Evolutionary conservation across 2,329 filamentous ascomycete species (phyloP).

Genomic region (Colletotrichum sidae): DNA sequence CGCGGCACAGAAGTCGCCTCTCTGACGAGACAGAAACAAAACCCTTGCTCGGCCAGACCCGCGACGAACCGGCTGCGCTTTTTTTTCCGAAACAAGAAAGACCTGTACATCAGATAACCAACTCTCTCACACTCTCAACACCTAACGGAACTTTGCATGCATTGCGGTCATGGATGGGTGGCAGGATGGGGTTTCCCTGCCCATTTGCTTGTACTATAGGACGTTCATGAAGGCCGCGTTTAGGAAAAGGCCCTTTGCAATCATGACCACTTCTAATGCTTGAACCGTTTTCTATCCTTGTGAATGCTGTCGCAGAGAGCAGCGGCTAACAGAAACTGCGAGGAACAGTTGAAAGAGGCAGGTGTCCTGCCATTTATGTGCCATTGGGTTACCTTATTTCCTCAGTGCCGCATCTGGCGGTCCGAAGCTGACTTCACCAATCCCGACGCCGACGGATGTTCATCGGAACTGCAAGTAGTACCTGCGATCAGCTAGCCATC

Average conservation of each 20-base stretch:
- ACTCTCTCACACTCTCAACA: conserved; percentile 32
- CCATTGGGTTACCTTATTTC: too few species aligned
- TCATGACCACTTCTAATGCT: conserved; percentile 36
- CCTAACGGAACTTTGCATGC: conserved; percentile 35
- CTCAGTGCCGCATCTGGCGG: too few species aligned
- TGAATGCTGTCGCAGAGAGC: too few species aligned
- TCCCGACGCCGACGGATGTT: too few species aligned
- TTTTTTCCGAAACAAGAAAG: conserved; percentile 6
- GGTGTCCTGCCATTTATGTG: too few species aligned
- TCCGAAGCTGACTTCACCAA: too few species aligned
- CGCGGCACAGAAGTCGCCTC: background rate
- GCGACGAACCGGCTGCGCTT: conserved; percentile 24
- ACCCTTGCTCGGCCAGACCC: conserved; percentile 14
- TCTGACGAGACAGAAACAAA: conserved; percentile 3
- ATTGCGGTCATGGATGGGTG: conserved; percentile 36
- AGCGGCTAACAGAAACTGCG: too few species aligned
- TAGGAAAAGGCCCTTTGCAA: conserved; percentile 34
- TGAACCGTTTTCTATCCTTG: conserved; percentile 2
- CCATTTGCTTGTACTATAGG: conserved; percentile 37
- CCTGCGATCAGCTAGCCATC: too few species aligned
- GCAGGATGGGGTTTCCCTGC: conserved; percentile 36
- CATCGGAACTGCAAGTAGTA: too few species aligned
- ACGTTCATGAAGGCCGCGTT: conserved; percentile 33
- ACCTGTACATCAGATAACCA: conserved; percentile 34
- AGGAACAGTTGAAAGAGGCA: too few species aligned